Conservation (phyloP, 2,329 filamentous ascomycete species). For the Albophoma yamanashiensis region DNA sequence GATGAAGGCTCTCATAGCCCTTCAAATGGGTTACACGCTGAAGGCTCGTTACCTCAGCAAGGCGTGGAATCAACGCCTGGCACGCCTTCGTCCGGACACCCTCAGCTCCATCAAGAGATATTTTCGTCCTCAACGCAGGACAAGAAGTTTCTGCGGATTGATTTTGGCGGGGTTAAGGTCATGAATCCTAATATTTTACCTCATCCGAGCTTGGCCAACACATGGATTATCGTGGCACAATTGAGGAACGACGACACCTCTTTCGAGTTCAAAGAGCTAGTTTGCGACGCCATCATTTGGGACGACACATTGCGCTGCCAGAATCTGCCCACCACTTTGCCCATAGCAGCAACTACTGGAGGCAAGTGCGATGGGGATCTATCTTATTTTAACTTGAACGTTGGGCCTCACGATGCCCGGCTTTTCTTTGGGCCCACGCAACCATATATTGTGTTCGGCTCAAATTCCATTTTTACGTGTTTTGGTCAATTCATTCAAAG, state of each 20-base stretch:
- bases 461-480: slow-evolving; percentile 42
- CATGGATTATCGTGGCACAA: slow-evolving; percentile 42
- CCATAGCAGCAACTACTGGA: slow-evolving; percentile 32
- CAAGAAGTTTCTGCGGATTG: slow-evolving; percentile 36
- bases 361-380: slow-evolving; percentile 34
- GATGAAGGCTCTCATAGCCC: not conserved
- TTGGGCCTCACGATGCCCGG: slow-evolving; percentile 48
- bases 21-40: not conserved
- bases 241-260: slow-evolving; percentile 17
- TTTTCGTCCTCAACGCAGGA: slow-evolving; percentile 35
- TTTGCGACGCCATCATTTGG: slow-evolving; percentile 38
- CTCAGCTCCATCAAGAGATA: slow-evolving; percentile 23
- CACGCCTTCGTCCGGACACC: not conserved
- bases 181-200: slow-evolving; percentile 49
- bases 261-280: slow-evolving; percentile 30
- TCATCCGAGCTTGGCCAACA: slow-evolving; percentile 34
- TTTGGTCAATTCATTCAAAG: slow-evolving; percentile 48
- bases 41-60: not conserved
- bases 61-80: not conserved
- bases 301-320: slow-evolving; percentile 30
- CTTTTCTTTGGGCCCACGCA: slow-evolving; percentile 42
- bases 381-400: slow-evolving; percentile 27
- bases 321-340: slow-evolving; percentile 27
- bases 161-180: slow-evolving; percentile 28
- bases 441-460: slow-evolving; percentile 43